Base-by-base conservation (phyloP, 2,329 filamentous ascomycete genomes). In the Phaeosphaeria sp. region DNA sequence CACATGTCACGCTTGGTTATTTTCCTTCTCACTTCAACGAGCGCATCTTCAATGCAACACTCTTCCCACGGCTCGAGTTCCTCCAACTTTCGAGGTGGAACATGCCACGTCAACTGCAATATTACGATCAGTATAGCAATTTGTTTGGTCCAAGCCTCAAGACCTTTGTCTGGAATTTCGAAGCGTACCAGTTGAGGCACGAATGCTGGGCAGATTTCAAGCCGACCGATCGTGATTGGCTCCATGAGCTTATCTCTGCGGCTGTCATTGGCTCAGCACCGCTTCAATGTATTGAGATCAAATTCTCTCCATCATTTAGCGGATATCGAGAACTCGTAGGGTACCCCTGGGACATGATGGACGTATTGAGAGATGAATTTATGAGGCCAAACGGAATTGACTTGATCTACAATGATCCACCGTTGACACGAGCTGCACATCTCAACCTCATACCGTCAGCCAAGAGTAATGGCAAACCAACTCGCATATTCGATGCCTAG, bases 331-430 rank as follows among this genome's bases (percentile, higher is more conserved):
- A 51, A 9, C 22, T 30, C 3, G 42, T 33, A 13, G 53, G 18
- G 30, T 65, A 60, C 48, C 60, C 62, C 13, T 63, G 60, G 57
- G 60, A 61, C 39, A 39, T n/a, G 13, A 63, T 63, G 53, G 60
- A 57, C 20, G 21, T n/a, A 13, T 4, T 65, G 7, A 24, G 55
- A 43, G 57, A 63, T 36, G 39, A 49, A 40, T 3, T 59, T 5
- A 27, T 55, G 43, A 42, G 46, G 25, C 55, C 55, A 9, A 57
- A 56, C 33, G 55, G 48, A 8, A 51, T 57, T 17, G 36, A 56
- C 39, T 40, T 65, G 6, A 47, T 56, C 1, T 65, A 61, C 36
- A 47, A 48, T 18, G n/a, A 39, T 22, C 57, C 57, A 2, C 5
- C 9, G 15, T 42, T 49, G 9, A 44, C 50, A 46, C 36, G 45